A percentile compares a stretch with the other conserved stretches of the same genome.
phyloP scores from a whole-genome alignment of 2,329 filamentous ascomycete genomes.

The Penicillium oxalicum region DNA sequence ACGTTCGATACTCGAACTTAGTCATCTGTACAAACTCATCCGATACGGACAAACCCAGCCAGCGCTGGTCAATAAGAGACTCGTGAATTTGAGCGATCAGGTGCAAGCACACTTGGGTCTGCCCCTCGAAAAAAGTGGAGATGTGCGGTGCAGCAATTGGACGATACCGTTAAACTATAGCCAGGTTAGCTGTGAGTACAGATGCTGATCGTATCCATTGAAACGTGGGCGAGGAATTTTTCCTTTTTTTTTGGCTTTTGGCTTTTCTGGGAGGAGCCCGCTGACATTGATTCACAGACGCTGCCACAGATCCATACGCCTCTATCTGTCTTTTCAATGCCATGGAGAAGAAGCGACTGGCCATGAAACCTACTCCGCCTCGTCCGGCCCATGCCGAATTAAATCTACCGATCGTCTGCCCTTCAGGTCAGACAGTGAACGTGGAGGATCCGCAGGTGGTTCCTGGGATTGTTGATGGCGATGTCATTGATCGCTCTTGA shows the following conservation, averaged over 20 bases:
- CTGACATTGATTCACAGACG: conserved; percentile 46
- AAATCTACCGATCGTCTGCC: conserved; percentile 56
- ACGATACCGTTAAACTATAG: conserved; percentile 52
- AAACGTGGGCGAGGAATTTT: too few species aligned
- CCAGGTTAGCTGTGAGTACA: conserved; percentile 63
- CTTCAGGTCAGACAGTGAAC: conserved; percentile 33
- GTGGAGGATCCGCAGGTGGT: conserved; percentile 6
- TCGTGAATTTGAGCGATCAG: conserved; percentile 63
- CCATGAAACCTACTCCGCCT: conserved; percentile 64
- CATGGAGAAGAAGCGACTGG: conserved; percentile 62
- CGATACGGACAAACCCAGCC: conserved; percentile 55
- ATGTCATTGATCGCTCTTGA: conserved; percentile 8
- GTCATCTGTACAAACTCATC: conserved; percentile 72
- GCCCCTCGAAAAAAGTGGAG: conserved; percentile 66
- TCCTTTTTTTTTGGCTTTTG: background rate
- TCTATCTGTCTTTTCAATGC: conserved; percentile 65
- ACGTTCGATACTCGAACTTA: conserved; percentile 70
- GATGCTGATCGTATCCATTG: too few species aligned
- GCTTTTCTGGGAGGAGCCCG: too few species aligned
- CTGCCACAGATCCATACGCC: conserved; percentile 79
- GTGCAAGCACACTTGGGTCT: conserved; percentile 65
- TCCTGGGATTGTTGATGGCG: conserved; percentile 9
- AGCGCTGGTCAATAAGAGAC: conserved; percentile 57
- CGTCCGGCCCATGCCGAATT: conserved; percentile 64
- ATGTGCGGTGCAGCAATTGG: conserved; percentile 73